Evolutionary conservation across 1,284 basidiomycete genomes (phyloP).

Genomic region (Leccinum griseonigrum): DNA sequence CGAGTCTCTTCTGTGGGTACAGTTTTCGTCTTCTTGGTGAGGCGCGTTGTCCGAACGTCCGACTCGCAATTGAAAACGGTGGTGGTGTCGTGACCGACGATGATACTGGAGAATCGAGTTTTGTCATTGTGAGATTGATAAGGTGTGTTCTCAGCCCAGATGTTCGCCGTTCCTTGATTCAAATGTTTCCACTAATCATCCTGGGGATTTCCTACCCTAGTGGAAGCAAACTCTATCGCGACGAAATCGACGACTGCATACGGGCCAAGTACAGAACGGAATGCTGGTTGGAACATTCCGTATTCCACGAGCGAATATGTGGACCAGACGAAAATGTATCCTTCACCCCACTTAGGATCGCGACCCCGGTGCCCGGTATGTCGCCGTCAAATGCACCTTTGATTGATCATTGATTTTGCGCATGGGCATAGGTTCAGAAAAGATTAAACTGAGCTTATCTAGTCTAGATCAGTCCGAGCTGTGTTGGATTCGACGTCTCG

Average conservation of each 20-base stretch:
- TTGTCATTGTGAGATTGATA: conserved; percentile 65
- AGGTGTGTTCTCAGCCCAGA: conserved; percentile 44
- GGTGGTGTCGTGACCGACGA: conserved; percentile 49
- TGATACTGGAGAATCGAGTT: conserved; percentile 52
- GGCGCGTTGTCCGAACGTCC: conserved; percentile 53
- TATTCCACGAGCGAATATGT: conserved; percentile 66
- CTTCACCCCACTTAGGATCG: conserved; percentile 57
- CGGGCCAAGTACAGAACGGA: conserved; percentile 69
- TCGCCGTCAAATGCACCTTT: neutral
- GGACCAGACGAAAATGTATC: conserved; percentile 56
- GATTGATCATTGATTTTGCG: conserved; percentile 4
- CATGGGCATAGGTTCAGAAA: conserved; percentile 43
- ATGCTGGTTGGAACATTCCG: conserved; percentile 78
- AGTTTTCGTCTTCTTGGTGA: conserved; percentile 63
- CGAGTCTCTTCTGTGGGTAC: conserved; percentile 49
- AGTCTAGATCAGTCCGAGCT: conserved; percentile 65
- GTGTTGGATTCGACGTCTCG: conserved; percentile 57
- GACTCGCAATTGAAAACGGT: conserved; percentile 52
- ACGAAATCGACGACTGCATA: conserved; percentile 45
- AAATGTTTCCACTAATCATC: neutral
- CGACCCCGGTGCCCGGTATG: conserved; percentile 52
- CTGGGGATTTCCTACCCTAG: conserved; percentile 34
- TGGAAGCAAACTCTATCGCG: conserved; percentile 58
- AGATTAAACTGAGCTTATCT: conserved; percentile 60
- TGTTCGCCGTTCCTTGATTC: neutral